Evolutionary conservation across 345 rosid species (phyloP).

Genomic region (Triadica sebifera): DNA sequence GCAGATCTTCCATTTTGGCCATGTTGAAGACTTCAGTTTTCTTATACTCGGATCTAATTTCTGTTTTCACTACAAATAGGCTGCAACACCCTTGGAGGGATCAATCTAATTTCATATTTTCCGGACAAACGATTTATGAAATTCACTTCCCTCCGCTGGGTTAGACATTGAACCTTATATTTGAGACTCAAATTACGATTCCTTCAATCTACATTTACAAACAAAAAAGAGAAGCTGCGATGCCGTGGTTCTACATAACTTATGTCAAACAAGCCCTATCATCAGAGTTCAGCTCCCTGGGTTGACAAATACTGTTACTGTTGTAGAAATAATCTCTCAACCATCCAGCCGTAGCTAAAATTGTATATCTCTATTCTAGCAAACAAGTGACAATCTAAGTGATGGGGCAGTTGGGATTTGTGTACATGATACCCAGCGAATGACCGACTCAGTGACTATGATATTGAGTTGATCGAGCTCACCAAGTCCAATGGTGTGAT

Average conservation of each 20-base stretch:
- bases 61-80: too few relatives aligned
- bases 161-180: background rate
- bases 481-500: constrained; percentile 64
- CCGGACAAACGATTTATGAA: background rate
- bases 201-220: background rate
- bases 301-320: constrained; percentile 7
- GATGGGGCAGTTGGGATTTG: constrained; percentile 67
- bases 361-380: constrained; percentile 35
- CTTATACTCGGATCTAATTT: too few relatives aligned
- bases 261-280: background rate
- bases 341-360: background rate
- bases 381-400: constrained; percentile 68
- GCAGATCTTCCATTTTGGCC: too few relatives aligned
- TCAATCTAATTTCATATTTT: background rate
- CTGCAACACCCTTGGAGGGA: too few relatives aligned
- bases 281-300: constrained; percentile 29
- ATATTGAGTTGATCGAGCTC: constrained; percentile 62
- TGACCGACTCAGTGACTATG: constrained; percentile 57
- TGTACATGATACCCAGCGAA: constrained; percentile 85
- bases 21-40: too few relatives aligned
- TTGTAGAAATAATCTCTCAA: background rate
- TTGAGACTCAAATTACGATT: background rate
- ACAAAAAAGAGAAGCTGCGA: background rate
- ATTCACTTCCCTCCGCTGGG: background rate
- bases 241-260: background rate